Evolutionary conservation across 2,329 filamentous ascomycete species (phyloP).

Genomic region (Cytospora paraplurivora): DNA sequence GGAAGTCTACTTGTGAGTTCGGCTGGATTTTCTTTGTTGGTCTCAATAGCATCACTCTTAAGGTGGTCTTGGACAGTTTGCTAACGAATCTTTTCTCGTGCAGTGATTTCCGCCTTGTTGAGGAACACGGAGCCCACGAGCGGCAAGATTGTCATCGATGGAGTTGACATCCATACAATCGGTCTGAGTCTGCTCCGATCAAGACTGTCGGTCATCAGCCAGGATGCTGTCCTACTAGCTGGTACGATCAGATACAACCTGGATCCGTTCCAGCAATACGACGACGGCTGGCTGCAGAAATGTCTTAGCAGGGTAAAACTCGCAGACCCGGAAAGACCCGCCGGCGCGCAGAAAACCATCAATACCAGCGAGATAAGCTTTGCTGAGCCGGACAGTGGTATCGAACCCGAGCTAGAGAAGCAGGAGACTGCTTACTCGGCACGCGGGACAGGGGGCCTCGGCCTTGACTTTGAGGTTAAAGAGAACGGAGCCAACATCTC

Average conservation of each 20-base stretch:
- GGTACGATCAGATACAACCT: slow-evolving; percentile 55
- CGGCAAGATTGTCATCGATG: slow-evolving; percentile 61
- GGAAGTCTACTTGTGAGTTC: slow-evolving; percentile 63
- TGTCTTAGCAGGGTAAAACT: slow-evolving; percentile 23
- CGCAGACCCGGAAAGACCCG: background rate
- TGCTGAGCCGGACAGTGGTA: background rate
- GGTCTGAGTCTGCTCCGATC: slow-evolving; percentile 51
- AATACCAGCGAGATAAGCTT: background rate
- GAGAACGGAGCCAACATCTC: slow-evolving; percentile 75
- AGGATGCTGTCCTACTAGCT: slow-evolving; percentile 57
- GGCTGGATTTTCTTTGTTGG: background rate
- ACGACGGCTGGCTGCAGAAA: slow-evolving; percentile 24
- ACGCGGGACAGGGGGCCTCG: slow-evolving; percentile 1
- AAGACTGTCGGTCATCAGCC: slow-evolving; percentile 56
- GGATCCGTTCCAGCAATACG: slow-evolving; percentile 48
- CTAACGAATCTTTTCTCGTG: background rate
- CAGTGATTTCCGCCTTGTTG: slow-evolving; percentile 21
- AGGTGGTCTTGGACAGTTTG: background rate
- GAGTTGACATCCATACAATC: slow-evolving; percentile 55
- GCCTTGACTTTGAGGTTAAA: slow-evolving; percentile 46
- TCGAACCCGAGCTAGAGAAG: slow-evolving; percentile 8
- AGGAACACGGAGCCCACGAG: slow-evolving; percentile 16
- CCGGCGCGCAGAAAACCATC: background rate
- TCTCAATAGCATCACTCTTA: background rate
- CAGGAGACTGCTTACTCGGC: slow-evolving; percentile 6